These are phyloP conservation scores for Karstenula rhodostoma DNA, from an alignment of 2,329 filamentous ascomycete genomes.

Conservation along the genomic window DNA sequence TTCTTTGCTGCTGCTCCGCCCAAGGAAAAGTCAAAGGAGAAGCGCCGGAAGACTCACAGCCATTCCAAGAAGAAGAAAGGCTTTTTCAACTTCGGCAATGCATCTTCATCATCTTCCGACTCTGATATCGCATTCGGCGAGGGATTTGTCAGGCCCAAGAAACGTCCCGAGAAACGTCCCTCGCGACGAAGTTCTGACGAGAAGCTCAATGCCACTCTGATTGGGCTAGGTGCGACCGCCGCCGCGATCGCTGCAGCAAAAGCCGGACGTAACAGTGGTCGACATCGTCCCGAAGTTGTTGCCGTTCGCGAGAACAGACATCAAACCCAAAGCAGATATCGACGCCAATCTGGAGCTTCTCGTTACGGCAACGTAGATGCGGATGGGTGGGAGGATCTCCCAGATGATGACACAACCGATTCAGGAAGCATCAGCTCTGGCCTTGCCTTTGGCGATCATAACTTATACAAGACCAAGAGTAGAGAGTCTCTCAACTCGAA, in stretches of 20 bases:
- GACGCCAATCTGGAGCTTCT: conserved; percentile 33
- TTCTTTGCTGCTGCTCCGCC: conserved; percentile 65
- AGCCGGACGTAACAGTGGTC: conserved; percentile 39
- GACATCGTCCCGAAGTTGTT: conserved; percentile 42
- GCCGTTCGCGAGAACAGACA: conserved; percentile 45
- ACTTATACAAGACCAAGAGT: conserved; percentile 52
- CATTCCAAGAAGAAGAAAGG: conserved; percentile 51
- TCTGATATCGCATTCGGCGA: conserved; percentile 57
- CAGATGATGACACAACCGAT: conserved; percentile 49
- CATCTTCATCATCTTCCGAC: conserved; percentile 55
- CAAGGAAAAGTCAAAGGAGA: conserved; percentile 33
- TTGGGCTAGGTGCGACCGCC: conserved; percentile 58
- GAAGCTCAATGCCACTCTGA: conserved; percentile 55
- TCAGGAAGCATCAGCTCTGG: conserved; percentile 63
- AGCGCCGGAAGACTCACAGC: conserved; percentile 30
- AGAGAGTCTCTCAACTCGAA: conserved; percentile 62
- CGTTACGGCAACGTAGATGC: conserved; percentile 57
- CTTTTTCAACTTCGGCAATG: conserved; percentile 60
- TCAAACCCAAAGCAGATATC: conserved; percentile 29
- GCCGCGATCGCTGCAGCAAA: conserved; percentile 58
- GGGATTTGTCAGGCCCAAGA: conserved; percentile 40
- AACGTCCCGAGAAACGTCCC: conserved; percentile 34
- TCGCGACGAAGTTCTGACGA: conserved; percentile 54
- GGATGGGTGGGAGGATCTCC: conserved; percentile 55
- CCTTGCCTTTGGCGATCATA: conserved; percentile 67